Evolutionary conservation across 306 rosid species (phyloP).

Genomic region (Cicer chorassanicum): DNA sequence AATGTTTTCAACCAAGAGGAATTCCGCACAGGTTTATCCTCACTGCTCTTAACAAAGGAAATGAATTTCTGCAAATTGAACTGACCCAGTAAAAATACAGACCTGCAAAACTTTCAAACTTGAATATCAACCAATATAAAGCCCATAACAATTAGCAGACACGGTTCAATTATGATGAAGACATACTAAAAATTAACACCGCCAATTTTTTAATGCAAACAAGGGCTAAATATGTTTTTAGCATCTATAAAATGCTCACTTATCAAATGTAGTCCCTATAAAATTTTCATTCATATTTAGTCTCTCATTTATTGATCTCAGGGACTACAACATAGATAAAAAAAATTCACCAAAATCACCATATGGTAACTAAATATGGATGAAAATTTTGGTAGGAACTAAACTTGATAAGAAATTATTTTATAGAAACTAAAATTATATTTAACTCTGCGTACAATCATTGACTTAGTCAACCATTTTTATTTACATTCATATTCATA

Average conservation of each 20-base stretch:
- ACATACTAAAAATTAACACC: constrained; percentile 3
- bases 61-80: constrained; percentile 83
- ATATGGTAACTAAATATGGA: too few relatives aligned
- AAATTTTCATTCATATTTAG: too few relatives aligned
- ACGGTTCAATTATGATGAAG: constrained; percentile 23
- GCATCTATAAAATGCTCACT: too few relatives aligned
- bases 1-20: constrained; percentile 61
- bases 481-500: not conserved
- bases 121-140: constrained; percentile 45
- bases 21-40: constrained; percentile 43
- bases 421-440: too few relatives aligned
- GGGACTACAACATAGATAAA: too few relatives aligned
- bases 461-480: not conserved
- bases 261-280: too few relatives aligned
- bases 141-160: constrained; percentile 22
- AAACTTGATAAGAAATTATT: too few relatives aligned
- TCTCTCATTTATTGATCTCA: too few relatives aligned
- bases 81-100: constrained; percentile 69
- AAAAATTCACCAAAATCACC: too few relatives aligned
- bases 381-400: too few relatives aligned
- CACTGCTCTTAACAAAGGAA: constrained; percentile 56
- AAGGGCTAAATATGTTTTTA: too few relatives aligned
- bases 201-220: constrained; percentile 17
- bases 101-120: constrained; percentile 65
- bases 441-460: not conserved